Conservation (phyloP, 2,329 filamentous ascomycete species). For the Tolypocladium paradoxum region DNA sequence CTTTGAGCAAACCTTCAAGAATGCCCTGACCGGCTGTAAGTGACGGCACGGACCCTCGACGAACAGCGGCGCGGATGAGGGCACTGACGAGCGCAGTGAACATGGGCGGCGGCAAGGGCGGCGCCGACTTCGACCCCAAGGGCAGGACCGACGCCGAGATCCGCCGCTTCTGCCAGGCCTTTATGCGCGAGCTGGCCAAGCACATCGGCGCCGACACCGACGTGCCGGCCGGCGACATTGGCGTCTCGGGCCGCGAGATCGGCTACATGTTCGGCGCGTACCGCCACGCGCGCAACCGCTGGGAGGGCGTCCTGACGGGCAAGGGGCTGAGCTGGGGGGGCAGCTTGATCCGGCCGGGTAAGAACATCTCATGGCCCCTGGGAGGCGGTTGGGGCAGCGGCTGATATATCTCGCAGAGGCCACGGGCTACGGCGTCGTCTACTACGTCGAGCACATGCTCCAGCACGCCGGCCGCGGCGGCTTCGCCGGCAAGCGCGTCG, state of each 20-base stretch:
- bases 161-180: conserved; percentile 88
- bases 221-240: conserved; percentile 94
- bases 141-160: conserved; percentile 97
- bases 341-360: conserved; percentile 72
- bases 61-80: too few relatives aligned
- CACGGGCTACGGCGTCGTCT: conserved; percentile 91
- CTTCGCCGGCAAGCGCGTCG: conserved; percentile 85
- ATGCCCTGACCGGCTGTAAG: conserved; percentile 89
- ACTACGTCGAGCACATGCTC: conserved; percentile 96
- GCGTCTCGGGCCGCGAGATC: conserved; percentile 83
- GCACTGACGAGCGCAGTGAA: conserved; percentile 25
- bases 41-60: too few relatives aligned
- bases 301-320: conserved; percentile 92
- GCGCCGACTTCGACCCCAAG: conserved; percentile 97
- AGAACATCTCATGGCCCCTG: too few relatives aligned
- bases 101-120: conserved; percentile 97
- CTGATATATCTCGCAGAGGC: conserved; percentile 48
- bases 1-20: conserved; percentile 99
- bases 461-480: conserved; percentile 76
- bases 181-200: conserved; percentile 92
- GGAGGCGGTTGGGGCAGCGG: too few relatives aligned
- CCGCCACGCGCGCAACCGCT: conserved; percentile 76
- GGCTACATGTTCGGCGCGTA: conserved; percentile 94
- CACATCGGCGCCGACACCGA: conserved; percentile 96
- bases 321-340: conserved; percentile 94